Evolutionary conservation across 192 early-diverging fungal species (phyloP), one percentile per base, ranked within the genome.

Genomic region (Backusella tarrabulga): DNA sequence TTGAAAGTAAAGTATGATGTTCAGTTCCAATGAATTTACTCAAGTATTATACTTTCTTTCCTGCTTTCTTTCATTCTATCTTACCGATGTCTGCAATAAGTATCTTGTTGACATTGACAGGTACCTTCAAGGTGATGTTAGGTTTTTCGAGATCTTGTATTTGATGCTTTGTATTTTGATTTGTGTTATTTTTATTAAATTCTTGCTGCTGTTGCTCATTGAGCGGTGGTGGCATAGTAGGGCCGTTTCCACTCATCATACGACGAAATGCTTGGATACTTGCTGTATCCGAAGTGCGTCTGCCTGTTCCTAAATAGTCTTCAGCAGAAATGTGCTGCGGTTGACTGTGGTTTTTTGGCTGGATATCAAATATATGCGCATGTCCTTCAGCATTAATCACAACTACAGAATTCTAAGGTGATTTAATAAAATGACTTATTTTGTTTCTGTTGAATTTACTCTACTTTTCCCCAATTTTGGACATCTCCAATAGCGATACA

Each of bases 31-130:
- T 14, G 21, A 4, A 3, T 15, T 32, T 26, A 2, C 3, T 71
- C 2, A 9, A 8, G 19, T 41, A 3, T 8, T 2, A 75, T 11
- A 11, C 2, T 29, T 23, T 35, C 17, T 29, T 40, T 60, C 46
- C 34, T 80, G n/a, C n/a, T n/a, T n/a, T 29, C 29, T 29, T 29
- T 32, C 1, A 19, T 23, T 35, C 26, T 32, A n/a, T 60, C 46
- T 34, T 80, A 88, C 87, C 87, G 21, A 90, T 88, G 72, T 90
- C 88, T 4, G 87, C 87, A 76, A 90, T 90, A 8, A 87, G 67
- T 3, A 85, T 84, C 35, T 84, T 77, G 50, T 90, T 90, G 34
- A 88, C 86, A 76, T 90, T 90, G 67, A 90, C 87, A 36, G 88
- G 88, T 2, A 90, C 87, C 8, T 81, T 84, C 0, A 90, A 70